These are phyloP conservation scores for Tetratostichococcus sp. DNA, from an alignment of 139 green algal species.

Conservation along the genomic window DNA sequence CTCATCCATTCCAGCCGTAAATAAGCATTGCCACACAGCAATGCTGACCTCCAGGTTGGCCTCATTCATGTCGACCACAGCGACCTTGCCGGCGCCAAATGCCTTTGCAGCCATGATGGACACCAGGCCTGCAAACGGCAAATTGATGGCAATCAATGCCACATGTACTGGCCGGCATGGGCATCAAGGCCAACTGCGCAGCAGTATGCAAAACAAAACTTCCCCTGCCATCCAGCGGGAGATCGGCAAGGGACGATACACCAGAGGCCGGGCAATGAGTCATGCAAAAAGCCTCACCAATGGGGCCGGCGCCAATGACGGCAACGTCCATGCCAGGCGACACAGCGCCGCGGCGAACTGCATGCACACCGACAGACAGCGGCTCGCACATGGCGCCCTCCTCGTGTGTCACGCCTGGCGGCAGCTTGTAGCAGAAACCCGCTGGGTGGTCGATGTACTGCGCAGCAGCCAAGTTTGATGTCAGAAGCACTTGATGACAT, in stretches of 20 bases:
- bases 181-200: no score
- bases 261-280: no score
- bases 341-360: slow-evolving; percentile 34
- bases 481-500: no score
- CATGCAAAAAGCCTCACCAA: slow-evolving; percentile 28
- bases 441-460: slow-evolving; percentile 42
- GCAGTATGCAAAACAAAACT: no score
- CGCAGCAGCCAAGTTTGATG: no score
- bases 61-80: slow-evolving; percentile 39
- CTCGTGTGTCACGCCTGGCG: slow-evolving; percentile 36
- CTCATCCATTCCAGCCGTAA: neutral
- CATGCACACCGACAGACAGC: slow-evolving; percentile 52
- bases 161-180: no score
- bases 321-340: slow-evolving; percentile 37
- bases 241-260: no score
- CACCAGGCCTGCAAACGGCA: slow-evolving; percentile 45
- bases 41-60: slow-evolving; percentile 2
- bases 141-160: no score
- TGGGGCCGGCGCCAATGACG: slow-evolving; percentile 54
- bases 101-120: slow-evolving; percentile 38
- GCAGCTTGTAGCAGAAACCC: slow-evolving; percentile 57
- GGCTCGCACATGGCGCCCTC: slow-evolving; percentile 63
- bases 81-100: slow-evolving; percentile 43
- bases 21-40: no score
- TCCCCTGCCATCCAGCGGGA: no score